phyloP scores from a whole-genome alignment of 495 filamentous ascomycete genomes.

The Neurospora sp. region DNA sequence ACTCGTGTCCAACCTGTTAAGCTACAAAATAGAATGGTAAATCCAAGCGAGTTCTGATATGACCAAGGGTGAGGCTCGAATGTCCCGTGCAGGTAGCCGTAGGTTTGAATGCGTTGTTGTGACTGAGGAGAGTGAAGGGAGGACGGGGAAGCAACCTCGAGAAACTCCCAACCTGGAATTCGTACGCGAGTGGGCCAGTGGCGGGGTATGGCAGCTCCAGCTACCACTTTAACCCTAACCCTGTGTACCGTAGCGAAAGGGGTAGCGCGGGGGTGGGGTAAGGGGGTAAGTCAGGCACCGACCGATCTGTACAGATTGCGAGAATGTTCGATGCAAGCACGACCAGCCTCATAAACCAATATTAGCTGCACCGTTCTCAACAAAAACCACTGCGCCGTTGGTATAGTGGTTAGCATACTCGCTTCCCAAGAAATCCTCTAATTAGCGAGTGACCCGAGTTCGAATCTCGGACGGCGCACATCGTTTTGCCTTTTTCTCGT shows the following conservation, averaged over 20 bases:
- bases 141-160: neutral
- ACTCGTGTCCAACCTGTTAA: neutral
- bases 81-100: neutral
- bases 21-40: neutral
- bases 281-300: neutral
- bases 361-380: neutral
- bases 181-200: neutral
- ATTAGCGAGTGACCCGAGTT: neutral
- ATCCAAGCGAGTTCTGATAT: neutral
- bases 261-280: neutral
- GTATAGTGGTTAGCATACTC: neutral
- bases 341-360: neutral
- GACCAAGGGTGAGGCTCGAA: neutral
- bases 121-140: neutral
- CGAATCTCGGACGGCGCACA: neutral
- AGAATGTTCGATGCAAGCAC: neutral
- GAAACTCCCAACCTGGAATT: neutral
- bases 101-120: neutral
- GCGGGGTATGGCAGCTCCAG: neutral
- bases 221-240: neutral
- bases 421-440: neutral
- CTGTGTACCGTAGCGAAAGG: neutral
- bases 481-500: neutral
- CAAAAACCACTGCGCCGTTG: neutral
- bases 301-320: neutral